These are phyloP conservation scores for Barnettozyma salicaria DNA, from an alignment of 805 yeast species.

Conservation along the genomic window DNA sequence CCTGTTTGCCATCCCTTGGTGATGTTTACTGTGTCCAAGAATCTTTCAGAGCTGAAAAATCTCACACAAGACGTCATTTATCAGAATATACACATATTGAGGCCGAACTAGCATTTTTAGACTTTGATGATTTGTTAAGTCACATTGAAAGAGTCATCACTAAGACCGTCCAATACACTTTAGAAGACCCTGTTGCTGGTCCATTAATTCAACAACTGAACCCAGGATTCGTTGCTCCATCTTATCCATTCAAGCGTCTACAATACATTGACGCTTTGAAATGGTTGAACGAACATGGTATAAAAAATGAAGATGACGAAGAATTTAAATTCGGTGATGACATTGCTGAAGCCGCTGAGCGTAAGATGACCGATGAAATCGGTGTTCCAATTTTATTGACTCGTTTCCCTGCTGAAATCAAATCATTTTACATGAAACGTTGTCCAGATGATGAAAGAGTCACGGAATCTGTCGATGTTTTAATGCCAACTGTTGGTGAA, in stretches of 20 bases:
- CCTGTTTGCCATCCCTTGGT: conserved; percentile 93
- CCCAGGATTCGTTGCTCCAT: conserved; percentile 84
- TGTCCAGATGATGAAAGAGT: conserved; percentile 87
- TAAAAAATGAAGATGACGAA: conserved; percentile 92
- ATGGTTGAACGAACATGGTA: conserved; percentile 94
- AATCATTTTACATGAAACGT: conserved; percentile 96
- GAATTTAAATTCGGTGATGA: conserved; percentile 95
- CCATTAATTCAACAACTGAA: conserved; percentile 85
- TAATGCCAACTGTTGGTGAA: conserved; percentile 99
- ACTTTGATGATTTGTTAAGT: conserved; percentile 76
- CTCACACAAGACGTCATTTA: conserved; percentile 97
- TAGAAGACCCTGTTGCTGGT: conserved; percentile 90
- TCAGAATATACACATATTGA: conserved; percentile 97
- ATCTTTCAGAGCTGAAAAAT: conserved; percentile 97
- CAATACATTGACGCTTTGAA: conserved; percentile 84
- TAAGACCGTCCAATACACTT: conserved; percentile 61
- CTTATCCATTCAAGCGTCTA: conserved; percentile 85
- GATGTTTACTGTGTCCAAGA: conserved; percentile 97
- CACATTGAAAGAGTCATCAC: conserved; percentile 82
- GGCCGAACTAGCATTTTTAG: conserved; percentile 83
- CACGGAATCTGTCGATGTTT: conserved; percentile 96
- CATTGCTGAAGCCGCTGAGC: conserved; percentile 99
- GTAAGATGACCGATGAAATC: conserved; percentile 94
- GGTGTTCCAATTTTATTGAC: conserved; percentile 89
- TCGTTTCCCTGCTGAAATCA: conserved; percentile 94